Conservation (phyloP, 768 basidiomycete species). For the Polyporus arcularius region DNA sequence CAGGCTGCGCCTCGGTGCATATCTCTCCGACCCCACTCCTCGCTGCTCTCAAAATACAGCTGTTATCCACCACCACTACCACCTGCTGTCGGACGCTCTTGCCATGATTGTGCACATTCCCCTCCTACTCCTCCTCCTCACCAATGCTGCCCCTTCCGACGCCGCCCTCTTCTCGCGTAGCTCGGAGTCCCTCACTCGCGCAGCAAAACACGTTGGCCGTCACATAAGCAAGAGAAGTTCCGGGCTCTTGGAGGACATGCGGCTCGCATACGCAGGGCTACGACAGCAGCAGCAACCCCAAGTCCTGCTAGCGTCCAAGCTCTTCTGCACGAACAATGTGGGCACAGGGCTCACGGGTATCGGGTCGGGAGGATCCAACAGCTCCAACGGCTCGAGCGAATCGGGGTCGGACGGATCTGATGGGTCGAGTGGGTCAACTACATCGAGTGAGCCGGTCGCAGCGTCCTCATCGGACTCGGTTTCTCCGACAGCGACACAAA, state of each 20-base stretch:
- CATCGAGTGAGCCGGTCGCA: constrained; percentile 2
- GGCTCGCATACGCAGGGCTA: constrained; percentile 60
- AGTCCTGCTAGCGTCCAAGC: constrained; percentile 12
- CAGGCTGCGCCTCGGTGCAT: constrained; percentile 15
- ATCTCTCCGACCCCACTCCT: neutral
- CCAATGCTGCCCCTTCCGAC: constrained; percentile 31
- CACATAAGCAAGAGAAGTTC: constrained; percentile 60
- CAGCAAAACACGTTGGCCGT: constrained; percentile 50
- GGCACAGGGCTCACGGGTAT: constrained; percentile 9
- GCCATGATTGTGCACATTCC: constrained; percentile 30
- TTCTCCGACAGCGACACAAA: constrained; percentile 8
- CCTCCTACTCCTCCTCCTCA: constrained; percentile 35
- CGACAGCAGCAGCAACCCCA: constrained; percentile 33
- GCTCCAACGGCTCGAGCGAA: neutral
- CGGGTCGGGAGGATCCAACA: neutral
- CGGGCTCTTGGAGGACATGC: constrained; percentile 67
- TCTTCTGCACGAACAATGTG: constrained; percentile 24
- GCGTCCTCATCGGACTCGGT: neutral
- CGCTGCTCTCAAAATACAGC: neutral
- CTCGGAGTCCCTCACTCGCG: constrained; percentile 41
- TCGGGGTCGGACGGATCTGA: constrained; percentile 2
- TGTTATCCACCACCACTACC: neutral
- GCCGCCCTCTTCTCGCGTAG: constrained; percentile 26
- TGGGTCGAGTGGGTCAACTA: constrained; percentile 39
- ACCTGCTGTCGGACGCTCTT: constrained; percentile 3